These are phyloP conservation scores for Fusarium continuum DNA, from an alignment of 2,329 filamentous ascomycete genomes.

Conservation along the genomic window DNA sequence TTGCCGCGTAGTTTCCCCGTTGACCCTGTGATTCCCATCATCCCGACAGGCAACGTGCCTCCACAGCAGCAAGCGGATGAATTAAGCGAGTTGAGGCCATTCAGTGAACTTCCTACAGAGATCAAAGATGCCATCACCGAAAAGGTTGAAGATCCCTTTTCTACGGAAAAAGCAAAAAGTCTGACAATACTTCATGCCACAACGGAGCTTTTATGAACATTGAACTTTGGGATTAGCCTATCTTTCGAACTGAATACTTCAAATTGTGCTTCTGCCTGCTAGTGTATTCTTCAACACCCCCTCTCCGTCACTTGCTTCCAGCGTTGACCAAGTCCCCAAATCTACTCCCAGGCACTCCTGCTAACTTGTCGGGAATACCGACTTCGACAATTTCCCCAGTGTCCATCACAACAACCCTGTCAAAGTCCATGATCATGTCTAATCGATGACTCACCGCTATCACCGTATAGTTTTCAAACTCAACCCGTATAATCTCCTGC, in stretches of 20 bases:
- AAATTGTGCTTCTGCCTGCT: no score
- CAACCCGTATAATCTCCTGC: conserved; percentile 51
- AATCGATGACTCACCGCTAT: conserved; percentile 57
- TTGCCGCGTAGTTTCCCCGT: conserved; percentile 63
- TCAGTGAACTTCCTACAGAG: not conserved
- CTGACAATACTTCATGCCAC: not conserved
- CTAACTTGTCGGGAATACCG: conserved; percentile 35
- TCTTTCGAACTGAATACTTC: no score
- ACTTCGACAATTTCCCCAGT: conserved; percentile 56
- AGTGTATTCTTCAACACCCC: no score
- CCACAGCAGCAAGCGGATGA: conserved; percentile 39
- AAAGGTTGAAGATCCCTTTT: not conserved
- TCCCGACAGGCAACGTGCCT: conserved; percentile 46
- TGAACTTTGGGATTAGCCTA: not conserved
- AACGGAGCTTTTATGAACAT: not conserved
- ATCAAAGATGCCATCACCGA: not conserved
- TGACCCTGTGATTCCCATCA: conserved; percentile 54
- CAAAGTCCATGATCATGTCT: conserved; percentile 60
- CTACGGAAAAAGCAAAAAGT: not conserved
- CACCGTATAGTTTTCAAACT: conserved; percentile 61
- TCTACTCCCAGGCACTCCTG: conserved; percentile 35
- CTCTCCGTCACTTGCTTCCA: not conserved
- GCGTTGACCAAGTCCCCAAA: conserved; percentile 42
- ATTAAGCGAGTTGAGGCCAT: not conserved
- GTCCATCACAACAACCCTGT: conserved; percentile 60